A percentile compares a stretch with the other conserved stretches of the same genome.
Conservation (phyloP, 208 protist species). For the Phytomonas francai region DNA sequence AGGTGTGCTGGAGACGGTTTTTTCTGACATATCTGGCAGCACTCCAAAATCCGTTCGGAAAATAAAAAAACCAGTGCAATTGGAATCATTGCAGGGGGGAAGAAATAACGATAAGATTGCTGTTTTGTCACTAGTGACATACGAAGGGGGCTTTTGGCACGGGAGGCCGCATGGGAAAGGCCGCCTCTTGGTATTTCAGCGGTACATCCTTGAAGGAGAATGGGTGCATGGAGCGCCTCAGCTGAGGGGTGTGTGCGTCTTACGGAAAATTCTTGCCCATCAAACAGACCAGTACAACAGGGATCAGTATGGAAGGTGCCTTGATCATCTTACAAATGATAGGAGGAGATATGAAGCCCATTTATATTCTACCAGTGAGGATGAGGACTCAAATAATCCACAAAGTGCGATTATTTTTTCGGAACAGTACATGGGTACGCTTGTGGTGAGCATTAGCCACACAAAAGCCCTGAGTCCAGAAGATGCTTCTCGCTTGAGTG, state of each 20-base stretch:
- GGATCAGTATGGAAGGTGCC: not conserved
- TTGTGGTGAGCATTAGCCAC: not conserved
- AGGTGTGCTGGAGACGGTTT: not conserved
- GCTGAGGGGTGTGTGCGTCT: not conserved
- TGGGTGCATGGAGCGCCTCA: constrained; percentile 42
- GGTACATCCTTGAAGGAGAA: constrained; percentile 36
- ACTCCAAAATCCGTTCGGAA: not conserved
- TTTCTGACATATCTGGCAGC: not conserved
- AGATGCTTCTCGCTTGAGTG: not conserved
- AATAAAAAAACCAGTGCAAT: not conserved
- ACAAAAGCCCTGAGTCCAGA: not conserved
- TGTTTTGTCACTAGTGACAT: constrained; percentile 22
- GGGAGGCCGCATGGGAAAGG: constrained; percentile 38
- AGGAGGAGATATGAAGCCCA: not conserved
- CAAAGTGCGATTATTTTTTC: not conserved
- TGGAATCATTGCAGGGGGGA: not conserved
- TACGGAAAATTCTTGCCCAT: not conserved
- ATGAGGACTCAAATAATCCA: not conserved
- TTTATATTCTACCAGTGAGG: not conserved
- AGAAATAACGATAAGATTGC: not conserved
- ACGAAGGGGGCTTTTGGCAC: constrained; percentile 32
- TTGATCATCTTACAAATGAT: not conserved
- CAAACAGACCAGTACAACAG: not conserved
- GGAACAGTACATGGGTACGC: not conserved
- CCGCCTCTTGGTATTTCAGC: constrained; percentile 31